Evolutionary conservation across 2,329 filamentous ascomycete species (phyloP).

Genomic region (Aschersonia sp.): DNA sequence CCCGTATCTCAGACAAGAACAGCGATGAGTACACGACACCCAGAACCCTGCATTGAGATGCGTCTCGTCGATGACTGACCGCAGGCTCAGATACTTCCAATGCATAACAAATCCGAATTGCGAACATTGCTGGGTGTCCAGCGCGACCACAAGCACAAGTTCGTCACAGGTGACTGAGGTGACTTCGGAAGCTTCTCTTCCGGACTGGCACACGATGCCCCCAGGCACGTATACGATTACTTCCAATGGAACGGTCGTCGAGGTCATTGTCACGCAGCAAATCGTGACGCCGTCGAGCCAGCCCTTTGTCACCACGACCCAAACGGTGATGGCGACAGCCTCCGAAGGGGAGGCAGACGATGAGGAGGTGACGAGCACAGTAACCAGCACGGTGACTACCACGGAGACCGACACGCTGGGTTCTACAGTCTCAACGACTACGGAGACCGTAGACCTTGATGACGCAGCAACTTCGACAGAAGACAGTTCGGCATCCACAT

Average conservation of each 20-base stretch:
- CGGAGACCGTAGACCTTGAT: neutral
- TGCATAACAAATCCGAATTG: conserved; percentile 19
- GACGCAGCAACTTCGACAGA: neutral
- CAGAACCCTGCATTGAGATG: neutral
- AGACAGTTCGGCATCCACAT: neutral
- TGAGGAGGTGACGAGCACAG: too few species aligned
- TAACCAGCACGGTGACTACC: neutral
- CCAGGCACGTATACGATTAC: conserved; percentile 2
- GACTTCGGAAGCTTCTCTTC: neutral
- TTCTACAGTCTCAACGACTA: neutral
- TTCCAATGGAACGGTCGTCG: neutral
- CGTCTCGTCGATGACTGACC: neutral
- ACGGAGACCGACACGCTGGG: neutral
- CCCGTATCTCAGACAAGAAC: conserved; percentile 11
- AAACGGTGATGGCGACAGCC: conserved; percentile 3
- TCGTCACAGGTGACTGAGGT: neutral
- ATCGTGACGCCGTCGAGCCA: neutral
- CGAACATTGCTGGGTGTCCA: conserved; percentile 9
- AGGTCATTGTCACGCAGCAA: conserved; percentile 2
- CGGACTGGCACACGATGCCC: neutral
- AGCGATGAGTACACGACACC: conserved; percentile 13
- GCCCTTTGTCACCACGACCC: conserved; percentile 1
- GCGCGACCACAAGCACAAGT: neutral
- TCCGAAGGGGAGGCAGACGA: neutral
- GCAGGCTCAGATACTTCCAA: conserved; percentile 15